Evolutionary conservation across 345 rosid genomes (phyloP).

Genomic region (Lagerstroemia speciosa): DNA sequence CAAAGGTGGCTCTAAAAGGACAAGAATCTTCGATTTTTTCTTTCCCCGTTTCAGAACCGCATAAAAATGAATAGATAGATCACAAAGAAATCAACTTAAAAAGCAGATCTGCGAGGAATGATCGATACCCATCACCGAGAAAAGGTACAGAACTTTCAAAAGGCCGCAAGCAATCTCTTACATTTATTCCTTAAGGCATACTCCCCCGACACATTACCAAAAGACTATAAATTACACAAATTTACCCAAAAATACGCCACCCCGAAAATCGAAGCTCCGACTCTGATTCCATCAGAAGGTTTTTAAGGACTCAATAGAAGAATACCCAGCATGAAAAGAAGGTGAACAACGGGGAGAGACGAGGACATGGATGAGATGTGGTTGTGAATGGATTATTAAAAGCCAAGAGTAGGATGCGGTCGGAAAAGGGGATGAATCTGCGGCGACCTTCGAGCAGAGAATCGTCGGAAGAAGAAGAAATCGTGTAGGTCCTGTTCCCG

Average conservation of each 20-base stretch:
- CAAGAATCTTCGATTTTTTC: not conserved
- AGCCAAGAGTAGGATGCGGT: not conserved
- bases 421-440: not conserved
- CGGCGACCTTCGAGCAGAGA: not conserved
- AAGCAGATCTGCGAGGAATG: not conserved
- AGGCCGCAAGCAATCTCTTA: not conserved
- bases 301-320: not conserved
- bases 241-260: not conserved
- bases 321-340: not conserved
- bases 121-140: not conserved
- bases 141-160: not conserved
- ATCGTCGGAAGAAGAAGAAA: not conserved
- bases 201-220: not conserved
- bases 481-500: not conserved
- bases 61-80: not conserved
- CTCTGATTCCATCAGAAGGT: not conserved
- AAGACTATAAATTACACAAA: not conserved
- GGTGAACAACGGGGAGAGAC: not conserved
- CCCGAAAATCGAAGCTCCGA: not conserved
- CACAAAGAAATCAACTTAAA: not conserved
- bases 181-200: not conserved
- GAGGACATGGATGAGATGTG: not conserved
- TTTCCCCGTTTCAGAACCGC: not conserved
- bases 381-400: not conserved
- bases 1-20: not conserved